Evolutionary conservation across 1,284 basidiomycete genomes (phyloP), one percentile per base, ranked within the genome.

Genomic region (Xerocomus nothofagi): DNA sequence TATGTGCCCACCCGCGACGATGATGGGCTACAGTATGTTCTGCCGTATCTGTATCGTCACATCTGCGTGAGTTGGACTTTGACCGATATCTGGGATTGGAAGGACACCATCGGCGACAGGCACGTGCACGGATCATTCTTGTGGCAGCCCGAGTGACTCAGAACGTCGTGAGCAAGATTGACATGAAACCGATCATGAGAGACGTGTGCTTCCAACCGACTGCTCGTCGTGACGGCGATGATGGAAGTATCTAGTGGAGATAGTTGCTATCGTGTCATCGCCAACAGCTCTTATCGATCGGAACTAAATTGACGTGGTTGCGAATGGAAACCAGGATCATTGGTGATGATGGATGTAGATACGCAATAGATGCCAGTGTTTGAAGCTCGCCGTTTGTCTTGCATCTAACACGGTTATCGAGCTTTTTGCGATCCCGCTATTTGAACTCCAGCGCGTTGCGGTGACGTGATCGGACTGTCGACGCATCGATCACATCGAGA

Each of bases 391-490:
- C 8, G 9, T 21, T 39, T 39, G 17, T 18, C 53, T 30, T 27
- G 31, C 9, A 3, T n/a, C 30, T 31, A 17, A 49, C 21, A 6
- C 6, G 23, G 30, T 33, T 44, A 12, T 39, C 37, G 41, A 23
- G 21, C 27, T 17, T 21, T 23, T 32, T 17, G 23, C 37, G 47
- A 44, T 56, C 31, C 10, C 14, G 27, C 15, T 6, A 23, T 33
- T 24, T n/a, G n/a, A 6, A 8, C 32, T 38, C 4, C 14, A 18
- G 32, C 7, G 30, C 3, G 17, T 17, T 11, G 18, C n/a, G 24
- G 27, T 53, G 54, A 48, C 42, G 38, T 36, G 55, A 58, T 58
- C 44, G 24, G 15, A 11, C 20, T 37, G 44, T 39, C 44, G 36
- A 38, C 36, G 21, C 27, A 41, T 43, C 17, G 42, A 59, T 54